A percentile compares a stretch with the other conserved stretches of the same genome.
These are phyloP conservation scores for Mortierella sp. DNA, from an alignment of 371 early-diverging fungal species.

Conservation along the genomic window DNA sequence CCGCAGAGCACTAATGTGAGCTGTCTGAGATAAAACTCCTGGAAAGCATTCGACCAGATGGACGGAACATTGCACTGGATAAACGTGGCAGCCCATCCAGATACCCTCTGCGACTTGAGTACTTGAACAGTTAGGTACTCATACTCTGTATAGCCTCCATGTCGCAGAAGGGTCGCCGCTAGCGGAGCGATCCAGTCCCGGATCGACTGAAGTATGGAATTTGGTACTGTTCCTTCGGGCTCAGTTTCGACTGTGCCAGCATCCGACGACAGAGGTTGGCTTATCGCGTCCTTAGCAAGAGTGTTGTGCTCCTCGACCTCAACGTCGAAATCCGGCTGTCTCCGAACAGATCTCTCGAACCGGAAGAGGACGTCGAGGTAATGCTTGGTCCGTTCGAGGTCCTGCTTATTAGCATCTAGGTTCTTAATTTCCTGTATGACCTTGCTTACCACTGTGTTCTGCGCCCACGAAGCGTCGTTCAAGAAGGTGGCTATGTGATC, in stretches of 20 bases:
- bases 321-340: slow-evolving; percentile 35
- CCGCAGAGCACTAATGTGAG: slow-evolving; percentile 51
- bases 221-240: slow-evolving; percentile 8
- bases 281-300: no score
- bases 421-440: background rate
- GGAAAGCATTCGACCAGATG: slow-evolving; percentile 49
- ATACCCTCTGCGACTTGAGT: slow-evolving; percentile 56
- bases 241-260: background rate
- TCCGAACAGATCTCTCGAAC: slow-evolving; percentile 37
- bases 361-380: slow-evolving; percentile 46
- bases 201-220: slow-evolving; percentile 55
- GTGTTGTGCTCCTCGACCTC: slow-evolving; percentile 12
- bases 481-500: slow-evolving; percentile 51
- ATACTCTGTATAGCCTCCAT: slow-evolving; percentile 43
- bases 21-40: slow-evolving; percentile 40
- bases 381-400: slow-evolving; percentile 12
- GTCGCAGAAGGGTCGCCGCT: slow-evolving; percentile 47
- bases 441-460: slow-evolving; percentile 6
- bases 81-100: slow-evolving; percentile 66
- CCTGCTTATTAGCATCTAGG: slow-evolving; percentile 2
- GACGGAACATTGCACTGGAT: slow-evolving; percentile 63
- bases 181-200: slow-evolving; percentile 67
- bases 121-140: slow-evolving; percentile 62
- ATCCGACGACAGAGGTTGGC: background rate
- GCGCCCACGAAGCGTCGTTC: slow-evolving; percentile 57